These are phyloP conservation scores for Nicotiana benthamiana DNA, from an alignment of 257 asterid genomes.

Conservation along the genomic window DNA sequence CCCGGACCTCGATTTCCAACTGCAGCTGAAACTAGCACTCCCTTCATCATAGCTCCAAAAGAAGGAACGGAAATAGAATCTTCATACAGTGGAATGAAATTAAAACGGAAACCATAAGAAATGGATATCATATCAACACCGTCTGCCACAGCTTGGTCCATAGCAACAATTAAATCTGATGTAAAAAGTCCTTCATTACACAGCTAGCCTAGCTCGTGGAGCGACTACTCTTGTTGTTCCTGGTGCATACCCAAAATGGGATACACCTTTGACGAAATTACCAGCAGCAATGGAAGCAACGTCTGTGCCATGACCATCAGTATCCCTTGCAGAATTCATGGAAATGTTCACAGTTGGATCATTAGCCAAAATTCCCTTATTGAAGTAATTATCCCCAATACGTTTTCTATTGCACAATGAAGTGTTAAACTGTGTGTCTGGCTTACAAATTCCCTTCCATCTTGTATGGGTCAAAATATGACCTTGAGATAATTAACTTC, in stretches of 20 bases:
- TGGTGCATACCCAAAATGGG: conserved; percentile 14
- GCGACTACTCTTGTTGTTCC: conserved; percentile 18
- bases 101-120: background rate
- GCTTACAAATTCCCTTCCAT: conserved; percentile 17
- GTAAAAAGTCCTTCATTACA: conserved; percentile 11
- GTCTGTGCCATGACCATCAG: conserved; percentile 10
- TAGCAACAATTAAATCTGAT: conserved; percentile 19
- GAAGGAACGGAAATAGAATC: conserved; percentile 8
- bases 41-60: conserved; percentile 7
- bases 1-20: conserved; percentile 9
- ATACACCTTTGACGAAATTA: conserved; percentile 7
- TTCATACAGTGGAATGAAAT: conserved; percentile 1
- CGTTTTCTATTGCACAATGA: conserved; percentile 22
- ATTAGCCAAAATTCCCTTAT: conserved; percentile 12
- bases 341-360: conserved; percentile 10
- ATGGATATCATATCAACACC: conserved; percentile 7
- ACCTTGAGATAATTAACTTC: too few relatives aligned
- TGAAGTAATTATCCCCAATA: conserved; percentile 20
- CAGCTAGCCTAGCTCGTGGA: conserved; percentile 13
- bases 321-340: conserved; percentile 20
- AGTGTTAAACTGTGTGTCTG: conserved; percentile 11
- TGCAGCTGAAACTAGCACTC: conserved; percentile 7
- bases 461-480: too few relatives aligned
- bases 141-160: conserved; percentile 23
- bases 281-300: conserved; percentile 10